A percentile compares a stretch with the other conserved stretches of the same genome.
Conservation (phyloP, 345 rosid genomes). For the Eucalyptus polybractea region DNA sequence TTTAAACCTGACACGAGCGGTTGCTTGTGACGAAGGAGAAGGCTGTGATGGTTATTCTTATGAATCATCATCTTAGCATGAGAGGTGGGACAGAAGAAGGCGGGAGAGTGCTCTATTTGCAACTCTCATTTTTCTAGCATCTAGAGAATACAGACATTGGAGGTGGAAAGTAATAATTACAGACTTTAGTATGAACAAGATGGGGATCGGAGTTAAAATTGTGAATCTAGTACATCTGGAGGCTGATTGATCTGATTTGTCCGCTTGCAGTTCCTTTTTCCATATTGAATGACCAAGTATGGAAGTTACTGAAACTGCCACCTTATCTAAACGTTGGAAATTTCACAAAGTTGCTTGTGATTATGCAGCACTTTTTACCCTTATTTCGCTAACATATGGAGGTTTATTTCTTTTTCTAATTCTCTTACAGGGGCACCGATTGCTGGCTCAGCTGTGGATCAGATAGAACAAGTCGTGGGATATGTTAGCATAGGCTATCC, state of each 20-base stretch:
- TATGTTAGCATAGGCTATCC: constrained; percentile 88
- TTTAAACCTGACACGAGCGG: neutral
- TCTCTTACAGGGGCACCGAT: constrained; percentile 74
- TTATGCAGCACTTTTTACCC: neutral
- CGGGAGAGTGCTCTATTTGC: neutral
- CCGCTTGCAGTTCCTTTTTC: neutral
- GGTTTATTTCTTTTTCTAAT: neutral
- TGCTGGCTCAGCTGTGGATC: constrained; percentile 84
- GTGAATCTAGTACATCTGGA: neutral
- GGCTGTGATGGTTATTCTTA: neutral
- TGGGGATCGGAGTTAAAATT: neutral
- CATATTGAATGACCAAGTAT: neutral
- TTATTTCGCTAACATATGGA: neutral
- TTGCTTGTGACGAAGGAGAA: neutral
- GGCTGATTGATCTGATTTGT: neutral
- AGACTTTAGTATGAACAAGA: neutral
- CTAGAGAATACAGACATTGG: neutral
- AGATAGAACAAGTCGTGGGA: constrained; percentile 64
- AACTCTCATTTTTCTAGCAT: neutral
- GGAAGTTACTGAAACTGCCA: neutral
- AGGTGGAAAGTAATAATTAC: neutral
- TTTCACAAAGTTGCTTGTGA: neutral
- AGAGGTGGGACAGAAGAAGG: neutral
- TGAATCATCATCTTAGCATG: neutral
- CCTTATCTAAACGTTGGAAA: neutral